Conservation (phyloP, 2,329 filamentous ascomycete species). For the Claviceps pusilla region DNA sequence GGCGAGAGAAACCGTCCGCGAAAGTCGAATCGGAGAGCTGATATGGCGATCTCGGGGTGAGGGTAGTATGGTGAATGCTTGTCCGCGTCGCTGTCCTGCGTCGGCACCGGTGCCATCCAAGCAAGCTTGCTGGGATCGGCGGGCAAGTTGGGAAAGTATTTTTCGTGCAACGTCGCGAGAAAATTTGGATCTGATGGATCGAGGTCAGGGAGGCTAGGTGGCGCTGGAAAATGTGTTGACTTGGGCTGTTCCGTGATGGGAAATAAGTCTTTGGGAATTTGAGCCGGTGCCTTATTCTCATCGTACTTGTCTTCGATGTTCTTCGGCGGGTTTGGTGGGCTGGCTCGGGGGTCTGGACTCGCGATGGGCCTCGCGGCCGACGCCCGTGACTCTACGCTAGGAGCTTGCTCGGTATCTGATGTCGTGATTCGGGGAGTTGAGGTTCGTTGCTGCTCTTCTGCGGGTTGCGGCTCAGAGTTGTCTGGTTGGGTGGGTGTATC, state of each 20-base stretch:
- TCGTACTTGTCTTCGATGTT: constrained; percentile 21
- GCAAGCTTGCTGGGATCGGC: constrained; percentile 73
- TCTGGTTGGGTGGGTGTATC: constrained; percentile 13
- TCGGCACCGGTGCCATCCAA: constrained; percentile 70
- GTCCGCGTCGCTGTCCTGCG: constrained; percentile 48
- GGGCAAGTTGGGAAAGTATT: constrained; percentile 84
- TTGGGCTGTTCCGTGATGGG: constrained; percentile 24
- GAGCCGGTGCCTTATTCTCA: constrained; percentile 27
- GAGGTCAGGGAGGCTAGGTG: constrained; percentile 47
- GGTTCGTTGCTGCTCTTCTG: neutral
- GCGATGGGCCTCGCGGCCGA: neutral
- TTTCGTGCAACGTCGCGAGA: constrained; percentile 67
- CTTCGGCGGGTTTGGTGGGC: constrained; percentile 7
- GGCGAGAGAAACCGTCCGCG: constrained; percentile 67
- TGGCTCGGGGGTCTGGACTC: neutral
- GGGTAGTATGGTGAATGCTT: constrained; percentile 71
- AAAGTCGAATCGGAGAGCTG: constrained; percentile 80
- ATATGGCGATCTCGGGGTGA: constrained; percentile 54
- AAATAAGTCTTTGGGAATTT: constrained; percentile 28
- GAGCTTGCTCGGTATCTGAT: neutral
- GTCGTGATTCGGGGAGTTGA: neutral
- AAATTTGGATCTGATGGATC: constrained; percentile 75
- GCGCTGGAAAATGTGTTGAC: constrained; percentile 48
- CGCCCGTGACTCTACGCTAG: neutral
- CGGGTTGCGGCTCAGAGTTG: neutral